A percentile compares a stretch with the other conserved stretches of the same genome.
Evolutionary conservation across 768 basidiomycete species (phyloP).

Genomic region (Rhodotorula toruloides): DNA sequence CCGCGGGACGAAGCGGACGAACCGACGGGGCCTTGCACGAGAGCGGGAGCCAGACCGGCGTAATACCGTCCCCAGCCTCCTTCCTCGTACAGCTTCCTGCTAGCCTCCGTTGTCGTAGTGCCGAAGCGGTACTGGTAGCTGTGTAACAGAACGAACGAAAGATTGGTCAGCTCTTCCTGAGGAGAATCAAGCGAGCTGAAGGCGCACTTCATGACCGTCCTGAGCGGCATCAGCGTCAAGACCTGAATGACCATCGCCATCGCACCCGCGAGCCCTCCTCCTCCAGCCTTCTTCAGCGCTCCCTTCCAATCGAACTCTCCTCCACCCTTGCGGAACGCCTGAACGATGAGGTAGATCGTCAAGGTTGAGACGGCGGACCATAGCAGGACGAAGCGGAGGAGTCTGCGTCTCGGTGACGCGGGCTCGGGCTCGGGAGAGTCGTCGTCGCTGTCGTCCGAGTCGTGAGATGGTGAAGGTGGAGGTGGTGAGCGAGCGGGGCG

Average conservation of each 20-base stretch:
- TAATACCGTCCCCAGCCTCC: slow-evolving; percentile 73
- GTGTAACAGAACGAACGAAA: neutral
- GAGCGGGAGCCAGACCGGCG: slow-evolving; percentile 75
- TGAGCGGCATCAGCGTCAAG: slow-evolving; percentile 49
- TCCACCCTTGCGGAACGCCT: slow-evolving; percentile 35
- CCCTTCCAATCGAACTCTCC: slow-evolving; percentile 70
- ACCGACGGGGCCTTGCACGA: slow-evolving; percentile 62
- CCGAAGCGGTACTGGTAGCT: slow-evolving; percentile 55
- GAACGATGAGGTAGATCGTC: slow-evolving; percentile 25
- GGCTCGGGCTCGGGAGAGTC: neutral
- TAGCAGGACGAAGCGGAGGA: slow-evolving; percentile 27
- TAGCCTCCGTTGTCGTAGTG: slow-evolving; percentile 63
- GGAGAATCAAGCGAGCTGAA: slow-evolving; percentile 62
- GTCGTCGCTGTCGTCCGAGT: neutral
- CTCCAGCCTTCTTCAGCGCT: slow-evolving; percentile 74
- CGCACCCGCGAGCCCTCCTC: slow-evolving; percentile 52
- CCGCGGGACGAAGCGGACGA: neutral
- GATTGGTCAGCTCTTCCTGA: neutral
- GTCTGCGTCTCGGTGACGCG: slow-evolving; percentile 1
- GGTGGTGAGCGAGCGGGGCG: neutral
- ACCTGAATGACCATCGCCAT: slow-evolving; percentile 92
- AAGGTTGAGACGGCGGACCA: slow-evolving; percentile 25
- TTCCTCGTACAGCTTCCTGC: slow-evolving; percentile 62
- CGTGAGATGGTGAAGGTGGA: neutral
- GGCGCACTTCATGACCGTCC: slow-evolving; percentile 86